These are phyloP conservation scores for Waltiozyma sp. DNA, from an alignment of 1,139 yeast genomes.

Conservation along the genomic window DNA sequence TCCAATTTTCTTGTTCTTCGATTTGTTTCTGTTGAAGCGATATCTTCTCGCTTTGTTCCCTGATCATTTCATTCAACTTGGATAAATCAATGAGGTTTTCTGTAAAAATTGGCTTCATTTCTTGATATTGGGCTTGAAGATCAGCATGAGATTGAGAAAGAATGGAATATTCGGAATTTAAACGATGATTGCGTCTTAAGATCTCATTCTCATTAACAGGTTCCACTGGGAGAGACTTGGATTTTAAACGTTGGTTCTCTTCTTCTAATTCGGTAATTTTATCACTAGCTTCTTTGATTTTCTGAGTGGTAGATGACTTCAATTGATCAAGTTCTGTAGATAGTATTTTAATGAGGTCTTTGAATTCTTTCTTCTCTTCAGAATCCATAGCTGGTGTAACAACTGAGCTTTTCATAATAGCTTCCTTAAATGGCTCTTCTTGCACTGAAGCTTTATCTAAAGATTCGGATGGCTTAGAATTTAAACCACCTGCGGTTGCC, in stretches of 20 bases:
- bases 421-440: too few species aligned
- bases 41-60: conserved; percentile 41
- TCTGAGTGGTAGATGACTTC: conserved; percentile 35
- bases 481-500: neutral
- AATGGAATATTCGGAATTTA: conserved; percentile 35
- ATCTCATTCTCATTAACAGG: conserved; percentile 6
- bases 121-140: conserved; percentile 30
- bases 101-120: conserved; percentile 45
- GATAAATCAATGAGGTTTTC: conserved; percentile 44
- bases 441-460: too few species aligned
- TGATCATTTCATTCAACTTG: conserved; percentile 42
- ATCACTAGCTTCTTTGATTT: conserved; percentile 43
- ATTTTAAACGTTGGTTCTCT: conserved; percentile 27
- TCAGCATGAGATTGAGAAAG: conserved; percentile 36
- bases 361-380: conserved; percentile 15
- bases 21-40: conserved; percentile 31
- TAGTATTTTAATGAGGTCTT: conserved; percentile 26
- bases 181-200: conserved; percentile 24
- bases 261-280: conserved; percentile 36
- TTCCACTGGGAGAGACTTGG: conserved; percentile 1
- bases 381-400: conserved; percentile 2
- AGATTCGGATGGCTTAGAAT: too few species aligned
- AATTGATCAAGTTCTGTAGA: conserved; percentile 37
- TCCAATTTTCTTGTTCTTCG: conserved; percentile 33
- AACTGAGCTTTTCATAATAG: neutral